Conservation (phyloP, 306 rosid genomes). For the Pterocarpus macrocarpus region DNA sequence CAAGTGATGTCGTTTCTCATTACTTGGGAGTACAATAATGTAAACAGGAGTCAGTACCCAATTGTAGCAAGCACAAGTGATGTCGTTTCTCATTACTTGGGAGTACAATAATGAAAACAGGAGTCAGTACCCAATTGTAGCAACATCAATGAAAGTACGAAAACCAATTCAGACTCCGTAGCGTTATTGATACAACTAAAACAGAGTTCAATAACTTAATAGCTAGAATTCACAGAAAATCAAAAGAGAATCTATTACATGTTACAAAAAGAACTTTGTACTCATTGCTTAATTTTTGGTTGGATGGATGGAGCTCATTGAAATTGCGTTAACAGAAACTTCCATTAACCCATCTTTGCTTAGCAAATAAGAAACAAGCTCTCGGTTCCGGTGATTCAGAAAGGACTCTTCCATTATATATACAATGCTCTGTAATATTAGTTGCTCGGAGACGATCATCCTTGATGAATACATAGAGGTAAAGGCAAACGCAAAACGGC, state of each 20-base stretch:
- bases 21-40: neutral
- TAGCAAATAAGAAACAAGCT: constrained; percentile 10
- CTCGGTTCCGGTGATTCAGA: neutral
- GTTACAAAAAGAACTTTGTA: neutral
- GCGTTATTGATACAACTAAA: neutral
- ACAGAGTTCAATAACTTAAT: neutral
- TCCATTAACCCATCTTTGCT: neutral
- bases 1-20: neutral
- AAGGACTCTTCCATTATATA: constrained; percentile 25
- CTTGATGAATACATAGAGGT: neutral
- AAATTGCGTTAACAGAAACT: neutral
- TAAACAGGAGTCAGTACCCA: neutral
- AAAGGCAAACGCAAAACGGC: constrained; percentile 11
- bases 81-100: neutral
- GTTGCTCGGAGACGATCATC: neutral
- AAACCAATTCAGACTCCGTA: neutral
- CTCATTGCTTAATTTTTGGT: neutral
- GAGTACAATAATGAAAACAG: neutral
- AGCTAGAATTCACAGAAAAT: neutral
- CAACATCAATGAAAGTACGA: neutral
- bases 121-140: neutral
- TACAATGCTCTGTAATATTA: constrained; percentile 9
- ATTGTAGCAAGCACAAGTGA: neutral
- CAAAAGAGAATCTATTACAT: neutral
- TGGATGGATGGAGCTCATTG: neutral